Evolutionary conservation across 1,139 yeast genomes (phyloP), one percentile per base, ranked within the genome.

Genomic region (Sporopachydermia cereana): DNA sequence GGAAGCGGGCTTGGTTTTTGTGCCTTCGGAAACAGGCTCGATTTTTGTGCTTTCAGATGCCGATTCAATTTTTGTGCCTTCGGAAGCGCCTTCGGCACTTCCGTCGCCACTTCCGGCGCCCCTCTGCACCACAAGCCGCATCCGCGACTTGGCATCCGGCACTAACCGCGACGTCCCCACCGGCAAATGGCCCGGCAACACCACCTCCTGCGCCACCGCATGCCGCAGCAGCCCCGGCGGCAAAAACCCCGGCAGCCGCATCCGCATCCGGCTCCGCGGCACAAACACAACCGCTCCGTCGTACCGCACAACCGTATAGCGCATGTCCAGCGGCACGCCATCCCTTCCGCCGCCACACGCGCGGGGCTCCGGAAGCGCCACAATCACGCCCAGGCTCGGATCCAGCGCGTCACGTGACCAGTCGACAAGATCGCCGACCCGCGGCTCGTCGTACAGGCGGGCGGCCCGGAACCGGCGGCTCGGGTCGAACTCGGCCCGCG

Each of bases 121-220:
- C n/a, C n/a, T n/a, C 7, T 25, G 7, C 29, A 14, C 22, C 25
- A 16, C 20, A 7, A 27, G 23, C 20, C 36, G 16, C 5, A 41
- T 7, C 42, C 36, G 42, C 7, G 42, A 7, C 20, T 21, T 27
- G 24, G 42, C 42, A 41, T 41, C 36, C 12, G 30, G 36, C 7
- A 41, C 42, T 5, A 41, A 34, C 44, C 36, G 30, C 5, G 41
- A 17, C 7, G 42, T 9, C 30, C 44, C 44, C 12, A 42, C 21
- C 7, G 44, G 42, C 18, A 17, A 25, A 17, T 24, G 36, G 31
- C 44, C 44, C n/a, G 41, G 41, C n/a, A 42, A n/a, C 9, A 21
- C 25, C 20, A 16, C n/a, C 25, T 41, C 42, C 20, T 16, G 30
- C 16, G 25, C 42, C 20, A 41, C 36, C 9, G 42, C 9, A 27